Evolutionary conservation across 176 grass and related monocot species (phyloP).

Genomic region (Canna indica): DNA sequence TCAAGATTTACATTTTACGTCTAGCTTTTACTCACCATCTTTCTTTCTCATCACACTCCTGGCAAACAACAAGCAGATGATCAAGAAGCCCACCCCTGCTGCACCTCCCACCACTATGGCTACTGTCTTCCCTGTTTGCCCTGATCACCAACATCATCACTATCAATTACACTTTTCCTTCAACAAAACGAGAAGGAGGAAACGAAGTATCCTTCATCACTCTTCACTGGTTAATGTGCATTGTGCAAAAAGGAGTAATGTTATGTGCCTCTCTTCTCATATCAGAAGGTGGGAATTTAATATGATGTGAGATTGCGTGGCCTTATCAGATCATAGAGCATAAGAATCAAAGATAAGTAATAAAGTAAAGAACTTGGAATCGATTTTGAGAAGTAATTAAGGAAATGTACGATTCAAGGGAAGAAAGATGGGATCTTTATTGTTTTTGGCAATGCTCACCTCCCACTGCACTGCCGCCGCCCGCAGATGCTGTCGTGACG

Average conservation of each 20-base stretch:
- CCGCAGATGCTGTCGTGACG: constrained; percentile 43
- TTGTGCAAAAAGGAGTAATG: no score
- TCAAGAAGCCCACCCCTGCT: constrained; percentile 67
- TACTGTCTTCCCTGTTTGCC: constrained; percentile 76
- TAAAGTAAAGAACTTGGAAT: neutral
- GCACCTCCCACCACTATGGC: constrained; percentile 91
- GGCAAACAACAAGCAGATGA: constrained; percentile 90
- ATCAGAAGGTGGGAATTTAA: no score
- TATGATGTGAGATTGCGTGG: no score
- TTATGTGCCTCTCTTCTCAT: no score
- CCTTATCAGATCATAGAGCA: no score
- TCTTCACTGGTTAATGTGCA: no score
- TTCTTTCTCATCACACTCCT: constrained; percentile 70
- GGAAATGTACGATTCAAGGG: neutral
- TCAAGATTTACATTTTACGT: neutral
- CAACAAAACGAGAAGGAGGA: neutral
- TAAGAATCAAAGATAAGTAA: neutral
- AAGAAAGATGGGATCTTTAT: neutral
- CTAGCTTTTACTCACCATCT: constrained; percentile 45
- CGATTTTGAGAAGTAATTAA: neutral
- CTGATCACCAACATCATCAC: neutral
- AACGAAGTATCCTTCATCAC: no score
- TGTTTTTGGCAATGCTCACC: constrained; percentile 23
- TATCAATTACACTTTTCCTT: neutral
- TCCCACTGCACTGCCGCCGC: neutral